phyloP scores from a whole-genome alignment of 345 rosid genomes.

The Pelargonium nanum region DNA sequence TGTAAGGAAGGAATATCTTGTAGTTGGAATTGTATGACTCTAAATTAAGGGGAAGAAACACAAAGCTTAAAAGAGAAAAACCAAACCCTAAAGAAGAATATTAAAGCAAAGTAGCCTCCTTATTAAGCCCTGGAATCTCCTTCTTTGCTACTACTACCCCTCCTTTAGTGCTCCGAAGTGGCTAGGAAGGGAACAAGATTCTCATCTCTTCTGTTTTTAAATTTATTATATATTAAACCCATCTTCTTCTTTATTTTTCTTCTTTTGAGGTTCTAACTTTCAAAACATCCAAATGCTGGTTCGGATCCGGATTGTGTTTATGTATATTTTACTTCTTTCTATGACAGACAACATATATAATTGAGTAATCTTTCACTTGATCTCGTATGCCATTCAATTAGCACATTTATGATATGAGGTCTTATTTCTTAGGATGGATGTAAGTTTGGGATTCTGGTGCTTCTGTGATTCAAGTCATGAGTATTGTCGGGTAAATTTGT shows the following conservation, averaged over 20 bases:
- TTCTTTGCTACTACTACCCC: constrained; percentile 31
- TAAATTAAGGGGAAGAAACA: constrained; percentile 50
- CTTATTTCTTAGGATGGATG: no score
- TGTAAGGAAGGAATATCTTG: constrained; percentile 66
- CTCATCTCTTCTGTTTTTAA: constrained; percentile 13
- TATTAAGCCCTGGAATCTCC: constrained; percentile 35
- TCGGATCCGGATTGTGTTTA: not conserved
- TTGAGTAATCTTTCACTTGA: no score
- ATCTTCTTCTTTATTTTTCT: no score
- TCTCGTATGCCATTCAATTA: no score
- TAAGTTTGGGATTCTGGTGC: no score
- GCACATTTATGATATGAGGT: no score
- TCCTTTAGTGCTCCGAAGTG: constrained; percentile 54
- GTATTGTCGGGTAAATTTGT: no score
- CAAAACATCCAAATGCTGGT: not conserved
- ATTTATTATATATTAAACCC: no score
- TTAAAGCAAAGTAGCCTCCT: not conserved
- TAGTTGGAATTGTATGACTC: constrained; percentile 72
- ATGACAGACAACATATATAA: no score
- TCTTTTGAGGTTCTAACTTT: not conserved
- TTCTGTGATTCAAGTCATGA: no score
- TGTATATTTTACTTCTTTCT: not conserved
- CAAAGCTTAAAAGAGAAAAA: constrained; percentile 37
- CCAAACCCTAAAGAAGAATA: constrained; percentile 12
- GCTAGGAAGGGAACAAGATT: constrained; percentile 62